Evolutionary conservation across 23 red algal genomes (phyloP), one percentile per base, ranked within the genome.

Genomic region (Rhodosorus marinus): DNA sequence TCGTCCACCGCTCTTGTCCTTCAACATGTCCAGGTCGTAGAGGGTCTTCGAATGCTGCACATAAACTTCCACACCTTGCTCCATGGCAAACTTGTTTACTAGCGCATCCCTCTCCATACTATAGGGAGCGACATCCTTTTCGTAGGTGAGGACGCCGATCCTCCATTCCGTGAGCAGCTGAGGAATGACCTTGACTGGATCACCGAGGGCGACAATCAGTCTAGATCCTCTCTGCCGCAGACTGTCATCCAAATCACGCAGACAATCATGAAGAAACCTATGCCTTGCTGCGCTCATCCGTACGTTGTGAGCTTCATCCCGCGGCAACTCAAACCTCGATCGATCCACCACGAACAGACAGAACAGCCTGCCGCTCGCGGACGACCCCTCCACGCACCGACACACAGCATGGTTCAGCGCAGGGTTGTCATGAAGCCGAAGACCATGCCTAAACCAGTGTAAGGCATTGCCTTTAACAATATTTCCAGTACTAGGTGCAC

Each of bases 401-500:
- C n/a, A n/a, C 4, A 80, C 30, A 23, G 90, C 90, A 3, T 34
- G 47, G 26, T 65, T 64, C 29, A 98, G 62, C 5, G 90, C 78
- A 25, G 25, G 65, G 50, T 98, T 98, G 40, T 98, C 90, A 43
- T 76, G 49, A 31, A 82, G 20, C 32, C 90, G 73, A n/a, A 98
- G 65, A 41, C 67, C 70, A 27, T 77, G 55, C 22, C 90, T 71
- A 35, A 98, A 98, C 90, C 90, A 98, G 55, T 92, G 82, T 25
- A 92, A n/a, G n/a, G n/a, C n/a, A n/a, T n/a, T n/a, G n/a, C n/a
- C n/a, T n/a, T n/a, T n/a, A n/a, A n/a, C n/a, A n/a, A n/a, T n/a
- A n/a, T n/a, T n/a, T n/a, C n/a, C n/a, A n/a, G n/a, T n/a, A n/a
- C n/a, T n/a, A n/a, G n/a, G n/a, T n/a, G n/a, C n/a, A n/a, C n/a